phyloP scores from a whole-genome alignment of 306 rosid genomes.

The Prunus padus region DNA sequence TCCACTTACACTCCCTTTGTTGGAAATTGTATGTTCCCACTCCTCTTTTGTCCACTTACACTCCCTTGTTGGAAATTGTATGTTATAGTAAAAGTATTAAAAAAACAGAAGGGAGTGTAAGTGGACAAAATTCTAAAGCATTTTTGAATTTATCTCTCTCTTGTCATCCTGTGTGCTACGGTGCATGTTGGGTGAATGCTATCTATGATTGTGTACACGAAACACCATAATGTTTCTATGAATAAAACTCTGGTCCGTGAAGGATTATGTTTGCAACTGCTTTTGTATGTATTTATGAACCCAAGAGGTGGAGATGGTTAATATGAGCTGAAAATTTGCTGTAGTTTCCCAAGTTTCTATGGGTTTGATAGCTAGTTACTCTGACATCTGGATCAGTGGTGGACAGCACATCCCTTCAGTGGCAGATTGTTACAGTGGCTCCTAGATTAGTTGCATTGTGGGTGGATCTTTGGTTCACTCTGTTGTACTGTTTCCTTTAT shows the following conservation, averaged over 20 bases:
- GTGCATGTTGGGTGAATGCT: not conserved
- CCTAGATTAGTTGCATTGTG: not conserved
- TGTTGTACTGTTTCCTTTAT: not conserved
- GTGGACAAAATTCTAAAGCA: too few relatives aligned
- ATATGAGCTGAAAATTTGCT: not conserved
- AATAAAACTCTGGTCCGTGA: not conserved
- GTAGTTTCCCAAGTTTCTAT: not conserved
- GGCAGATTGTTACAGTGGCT: not conserved
- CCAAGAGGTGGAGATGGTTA: not conserved
- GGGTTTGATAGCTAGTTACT: not conserved
- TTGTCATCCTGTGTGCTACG: not conserved
- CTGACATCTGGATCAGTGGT: not conserved
- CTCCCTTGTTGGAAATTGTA: too few relatives aligned
- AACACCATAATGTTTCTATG: not conserved
- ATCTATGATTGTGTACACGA: not conserved
- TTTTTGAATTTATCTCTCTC: not conserved
- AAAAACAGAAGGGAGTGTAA: too few relatives aligned
- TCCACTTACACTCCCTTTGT: too few relatives aligned
- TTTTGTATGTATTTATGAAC: not conserved
- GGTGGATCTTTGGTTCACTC: slow-evolving; percentile 5
- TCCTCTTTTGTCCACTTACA: too few relatives aligned
- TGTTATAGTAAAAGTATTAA: too few relatives aligned
- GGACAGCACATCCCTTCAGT: not conserved
- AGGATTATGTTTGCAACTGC: not conserved
- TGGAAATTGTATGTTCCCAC: too few relatives aligned